phyloP scores from a whole-genome alignment of 2,329 filamentous ascomycete genomes.

The Venturia nashicola region DNA sequence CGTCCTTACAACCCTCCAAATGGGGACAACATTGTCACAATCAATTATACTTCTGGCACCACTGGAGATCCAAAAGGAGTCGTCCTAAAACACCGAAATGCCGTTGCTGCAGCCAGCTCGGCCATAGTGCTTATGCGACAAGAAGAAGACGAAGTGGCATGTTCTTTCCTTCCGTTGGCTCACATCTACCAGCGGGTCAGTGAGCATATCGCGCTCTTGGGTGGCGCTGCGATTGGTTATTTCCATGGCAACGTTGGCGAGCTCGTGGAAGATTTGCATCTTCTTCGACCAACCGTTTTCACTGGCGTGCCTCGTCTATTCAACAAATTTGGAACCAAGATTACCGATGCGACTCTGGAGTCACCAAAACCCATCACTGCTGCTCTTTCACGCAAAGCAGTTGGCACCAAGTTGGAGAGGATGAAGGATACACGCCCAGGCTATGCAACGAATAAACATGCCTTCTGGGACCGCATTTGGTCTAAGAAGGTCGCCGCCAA shows the following conservation, averaged over 20 bases:
- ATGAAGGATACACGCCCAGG: conserved; percentile 56
- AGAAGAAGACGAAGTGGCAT: conserved; percentile 49
- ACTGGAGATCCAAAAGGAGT: conserved; percentile 77
- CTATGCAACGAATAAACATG: conserved; percentile 66
- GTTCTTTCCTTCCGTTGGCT: conserved; percentile 85
- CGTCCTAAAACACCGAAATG: conserved; percentile 68
- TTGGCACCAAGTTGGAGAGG: conserved; percentile 67
- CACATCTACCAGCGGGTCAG: conserved; percentile 85
- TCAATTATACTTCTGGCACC: conserved; percentile 84
- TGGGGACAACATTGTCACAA: conserved; percentile 69
- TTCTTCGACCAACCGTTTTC: conserved; percentile 70
- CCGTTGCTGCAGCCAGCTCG: conserved; percentile 57
- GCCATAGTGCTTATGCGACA: conserved; percentile 43
- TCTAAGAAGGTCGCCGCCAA: conserved; percentile 74
- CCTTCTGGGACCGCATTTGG: conserved; percentile 80
- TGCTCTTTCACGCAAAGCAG: conserved; percentile 64
- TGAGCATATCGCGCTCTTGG: conserved; percentile 63
- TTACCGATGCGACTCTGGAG: conserved; percentile 68
- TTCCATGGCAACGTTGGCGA: conserved; percentile 86
- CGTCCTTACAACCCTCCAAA: conserved; percentile 58
- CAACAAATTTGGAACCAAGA: conserved; percentile 77
- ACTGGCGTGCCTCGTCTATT: conserved; percentile 83
- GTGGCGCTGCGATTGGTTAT: conserved; percentile 69
- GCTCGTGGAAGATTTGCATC: conserved; percentile 82
- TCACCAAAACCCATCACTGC: conserved; percentile 57